Percentiles rank a stretch among this genome's conserved stretches.
Conservation (phyloP, 1,284 basidiomycete species). For the Bjerkandera adusta region DNA sequence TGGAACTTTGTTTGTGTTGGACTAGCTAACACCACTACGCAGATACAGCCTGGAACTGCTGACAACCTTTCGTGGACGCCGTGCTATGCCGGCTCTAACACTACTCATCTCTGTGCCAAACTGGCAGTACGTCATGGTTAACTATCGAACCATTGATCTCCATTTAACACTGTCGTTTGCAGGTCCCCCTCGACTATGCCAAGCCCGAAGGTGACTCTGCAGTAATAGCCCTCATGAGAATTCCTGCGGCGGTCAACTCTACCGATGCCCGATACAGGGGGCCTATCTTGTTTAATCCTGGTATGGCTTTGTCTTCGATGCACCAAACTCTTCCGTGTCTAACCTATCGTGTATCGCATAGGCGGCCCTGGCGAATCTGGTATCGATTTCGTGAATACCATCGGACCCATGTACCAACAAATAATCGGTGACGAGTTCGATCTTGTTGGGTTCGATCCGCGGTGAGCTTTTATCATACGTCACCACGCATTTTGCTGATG, state of each 20-base stretch:
- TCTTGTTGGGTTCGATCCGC: constrained; percentile 34
- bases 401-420: neutral
- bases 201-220: constrained; percentile 25
- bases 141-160: too few relatives aligned
- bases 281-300: constrained; percentile 34
- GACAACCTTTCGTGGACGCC: neutral
- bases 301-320: too few relatives aligned
- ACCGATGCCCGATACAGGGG: constrained; percentile 26
- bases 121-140: too few relatives aligned
- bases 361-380: constrained; percentile 33
- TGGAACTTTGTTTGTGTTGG: neutral
- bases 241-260: constrained; percentile 22
- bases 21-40: neutral
- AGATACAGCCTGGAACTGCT: neutral
- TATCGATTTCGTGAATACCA: constrained; percentile 12
- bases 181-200: constrained; percentile 33
- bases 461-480: constrained; percentile 15
- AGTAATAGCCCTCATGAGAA: constrained; percentile 28
- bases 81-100: neutral
- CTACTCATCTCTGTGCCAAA: too few relatives aligned
- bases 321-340: too few relatives aligned
- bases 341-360: too few relatives aligned
- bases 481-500: neutral
- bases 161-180: too few relatives aligned
- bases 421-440: constrained; percentile 30